phyloP scores from a whole-genome alignment of 106 monocot genomes.

The Apostasia shenzhenica region DNA sequence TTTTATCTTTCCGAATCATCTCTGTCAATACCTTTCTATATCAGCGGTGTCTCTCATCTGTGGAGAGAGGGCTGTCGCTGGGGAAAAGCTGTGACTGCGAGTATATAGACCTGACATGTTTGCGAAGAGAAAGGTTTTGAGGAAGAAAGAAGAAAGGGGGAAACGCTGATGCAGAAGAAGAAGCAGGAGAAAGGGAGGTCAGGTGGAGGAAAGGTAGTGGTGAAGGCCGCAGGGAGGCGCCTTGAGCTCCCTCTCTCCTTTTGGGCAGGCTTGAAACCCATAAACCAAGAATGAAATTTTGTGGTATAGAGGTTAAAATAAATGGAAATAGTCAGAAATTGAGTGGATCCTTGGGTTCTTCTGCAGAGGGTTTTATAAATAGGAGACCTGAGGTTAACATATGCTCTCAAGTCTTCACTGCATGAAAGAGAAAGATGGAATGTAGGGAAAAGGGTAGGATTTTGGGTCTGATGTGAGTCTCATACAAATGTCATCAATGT shows the following conservation, averaged over 20 bases:
- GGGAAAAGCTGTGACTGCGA: constrained; percentile 63
- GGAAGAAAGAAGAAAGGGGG: constrained; percentile 5
- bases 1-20: background rate
- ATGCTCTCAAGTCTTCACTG: constrained; percentile 8
- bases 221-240: constrained; percentile 6
- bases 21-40: constrained; percentile 48
- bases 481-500: background rate
- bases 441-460: background rate
- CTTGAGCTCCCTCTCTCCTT: constrained; percentile 7
- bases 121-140: constrained; percentile 2
- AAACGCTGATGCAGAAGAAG: background rate
- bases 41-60: constrained; percentile 79
- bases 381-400: background rate
- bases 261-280: constrained; percentile 19
- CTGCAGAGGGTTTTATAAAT: constrained; percentile 1
- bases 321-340: constrained; percentile 1
- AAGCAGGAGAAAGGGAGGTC: constrained; percentile 1
- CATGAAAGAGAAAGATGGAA: constrained; percentile 9
- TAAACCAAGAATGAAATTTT: background rate
- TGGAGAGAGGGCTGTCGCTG: constrained; percentile 75
- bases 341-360: constrained; percentile 15
- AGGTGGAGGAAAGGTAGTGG: constrained; percentile 13
- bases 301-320: background rate
- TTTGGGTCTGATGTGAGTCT: constrained; percentile 5
- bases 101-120: constrained; percentile 83